Evolutionary conservation across 305 asterid species (phyloP).

Genomic region (Nicotiana rustica): DNA sequence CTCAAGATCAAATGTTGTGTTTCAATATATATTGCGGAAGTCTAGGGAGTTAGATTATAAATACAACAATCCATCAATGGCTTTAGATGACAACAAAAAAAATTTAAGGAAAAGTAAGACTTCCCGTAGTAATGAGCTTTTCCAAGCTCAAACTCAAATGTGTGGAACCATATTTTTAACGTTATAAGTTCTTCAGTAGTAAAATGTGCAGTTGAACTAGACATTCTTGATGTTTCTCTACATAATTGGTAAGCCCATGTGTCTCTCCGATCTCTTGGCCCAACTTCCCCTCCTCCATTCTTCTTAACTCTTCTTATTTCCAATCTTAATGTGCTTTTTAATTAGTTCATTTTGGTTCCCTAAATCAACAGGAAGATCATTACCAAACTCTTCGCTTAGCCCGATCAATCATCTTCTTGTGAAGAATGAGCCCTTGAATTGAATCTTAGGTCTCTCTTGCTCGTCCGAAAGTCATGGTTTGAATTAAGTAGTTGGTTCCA

Average conservation of each 20-base stretch:
- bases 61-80: background rate
- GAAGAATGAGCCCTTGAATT: conserved; percentile 24
- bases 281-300: too few species aligned
- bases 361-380: conserved; percentile 4
- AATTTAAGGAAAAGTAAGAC: background rate
- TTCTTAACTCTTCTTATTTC: too few species aligned
- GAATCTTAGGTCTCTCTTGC: background rate
- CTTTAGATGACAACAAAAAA: background rate
- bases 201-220: conserved; percentile 24
- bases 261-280: too few species aligned
- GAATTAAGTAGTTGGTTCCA: conserved; percentile 28
- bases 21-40: background rate
- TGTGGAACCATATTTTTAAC: background rate
- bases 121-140: background rate
- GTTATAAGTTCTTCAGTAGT: background rate
- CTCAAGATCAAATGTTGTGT: too few species aligned
- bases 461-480: conserved; percentile 13
- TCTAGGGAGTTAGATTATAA: background rate
- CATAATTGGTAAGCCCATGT: too few species aligned
- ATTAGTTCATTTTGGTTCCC: conserved; percentile 7
- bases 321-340: background rate
- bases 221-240: background rate
- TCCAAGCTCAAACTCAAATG: background rate
- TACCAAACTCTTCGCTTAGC: background rate
- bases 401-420: background rate